Conservation (phyloP, 129 eudicot genomes). For the Flaveria sonorensis region DNA sequence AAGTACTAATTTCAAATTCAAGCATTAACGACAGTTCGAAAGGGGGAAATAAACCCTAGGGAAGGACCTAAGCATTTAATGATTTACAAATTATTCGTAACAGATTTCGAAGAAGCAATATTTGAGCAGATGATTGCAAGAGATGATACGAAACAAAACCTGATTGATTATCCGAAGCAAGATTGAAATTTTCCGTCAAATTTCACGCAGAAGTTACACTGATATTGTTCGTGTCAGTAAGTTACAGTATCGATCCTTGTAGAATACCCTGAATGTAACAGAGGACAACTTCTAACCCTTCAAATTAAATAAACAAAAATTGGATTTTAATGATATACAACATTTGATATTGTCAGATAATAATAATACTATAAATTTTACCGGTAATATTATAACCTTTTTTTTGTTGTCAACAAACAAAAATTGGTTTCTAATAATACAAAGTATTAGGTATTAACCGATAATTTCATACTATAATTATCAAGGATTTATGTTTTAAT, state of each 20-base stretch:
- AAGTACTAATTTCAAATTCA: neutral
- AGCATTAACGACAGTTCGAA: slow-evolving; percentile 16
- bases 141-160: slow-evolving; percentile 20
- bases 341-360: no score
- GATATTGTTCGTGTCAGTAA: neutral
- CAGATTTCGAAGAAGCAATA: neutral
- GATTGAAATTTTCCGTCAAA: slow-evolving; percentile 5
- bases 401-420: no score
- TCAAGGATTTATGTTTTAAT: no score
- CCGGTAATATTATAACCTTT: no score
- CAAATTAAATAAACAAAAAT: no score
- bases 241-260: slow-evolving; percentile 16
- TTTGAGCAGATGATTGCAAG: neutral
- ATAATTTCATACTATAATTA: no score
- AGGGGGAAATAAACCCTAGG: slow-evolving; percentile 34
- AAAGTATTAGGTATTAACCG: no score
- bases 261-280: slow-evolving; percentile 13
- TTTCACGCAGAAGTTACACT: slow-evolving; percentile 6
- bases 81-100: slow-evolving; percentile 11
- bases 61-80: slow-evolving; percentile 8
- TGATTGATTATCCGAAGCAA: slow-evolving; percentile 20
- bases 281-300: neutral
- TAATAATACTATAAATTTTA: no score
- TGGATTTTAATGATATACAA: no score
- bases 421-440: no score